Evolutionary conservation across 192 early-diverging fungal genomes (phyloP).

Genomic region (Backusella westeae): DNA sequence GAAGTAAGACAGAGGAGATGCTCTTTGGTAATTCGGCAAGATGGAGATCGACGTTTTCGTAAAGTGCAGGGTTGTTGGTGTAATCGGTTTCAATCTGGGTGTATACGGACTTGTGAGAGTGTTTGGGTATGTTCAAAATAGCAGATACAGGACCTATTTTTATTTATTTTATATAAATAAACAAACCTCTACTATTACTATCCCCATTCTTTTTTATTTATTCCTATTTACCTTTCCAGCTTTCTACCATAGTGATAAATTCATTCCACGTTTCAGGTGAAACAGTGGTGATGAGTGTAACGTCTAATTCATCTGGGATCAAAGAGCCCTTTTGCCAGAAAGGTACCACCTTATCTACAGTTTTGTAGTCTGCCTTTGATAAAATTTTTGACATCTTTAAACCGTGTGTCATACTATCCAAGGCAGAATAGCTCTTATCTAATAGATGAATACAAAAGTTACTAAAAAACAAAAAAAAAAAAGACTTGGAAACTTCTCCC

Average conservation of each 20-base stretch:
- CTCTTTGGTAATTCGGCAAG: slow-evolving; percentile 29
- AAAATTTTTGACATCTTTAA: slow-evolving; percentile 37
- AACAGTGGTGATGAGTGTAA: slow-evolving; percentile 46
- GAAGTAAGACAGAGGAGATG: background rate
- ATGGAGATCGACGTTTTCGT: slow-evolving; percentile 48
- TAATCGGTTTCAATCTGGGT: slow-evolving; percentile 6
- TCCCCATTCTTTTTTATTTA: background rate
- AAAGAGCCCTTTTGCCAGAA: slow-evolving; percentile 36
- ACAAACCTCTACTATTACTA: no score
- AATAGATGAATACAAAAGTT: background rate
- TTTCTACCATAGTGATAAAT: slow-evolving; percentile 40
- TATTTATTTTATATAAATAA: background rate
- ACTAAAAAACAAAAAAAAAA: background rate
- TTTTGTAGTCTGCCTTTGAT: slow-evolving; percentile 17
- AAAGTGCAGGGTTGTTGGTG: background rate
- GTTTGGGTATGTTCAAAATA: slow-evolving; percentile 39
- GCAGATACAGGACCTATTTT: slow-evolving; percentile 53
- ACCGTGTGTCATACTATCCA: slow-evolving; percentile 27
- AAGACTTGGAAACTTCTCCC: background rate
- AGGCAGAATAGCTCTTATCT: slow-evolving; percentile 22
- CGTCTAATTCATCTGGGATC: slow-evolving; percentile 27
- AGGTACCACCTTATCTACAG: slow-evolving; percentile 24
- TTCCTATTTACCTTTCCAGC: slow-evolving; percentile 44
- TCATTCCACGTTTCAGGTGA: slow-evolving; percentile 41
- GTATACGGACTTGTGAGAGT: background rate